Percentiles rank a stretch among this genome's conserved stretches.
Evolutionary conservation across 345 rosid species (phyloP).

Genomic region (Punica granatum): DNA sequence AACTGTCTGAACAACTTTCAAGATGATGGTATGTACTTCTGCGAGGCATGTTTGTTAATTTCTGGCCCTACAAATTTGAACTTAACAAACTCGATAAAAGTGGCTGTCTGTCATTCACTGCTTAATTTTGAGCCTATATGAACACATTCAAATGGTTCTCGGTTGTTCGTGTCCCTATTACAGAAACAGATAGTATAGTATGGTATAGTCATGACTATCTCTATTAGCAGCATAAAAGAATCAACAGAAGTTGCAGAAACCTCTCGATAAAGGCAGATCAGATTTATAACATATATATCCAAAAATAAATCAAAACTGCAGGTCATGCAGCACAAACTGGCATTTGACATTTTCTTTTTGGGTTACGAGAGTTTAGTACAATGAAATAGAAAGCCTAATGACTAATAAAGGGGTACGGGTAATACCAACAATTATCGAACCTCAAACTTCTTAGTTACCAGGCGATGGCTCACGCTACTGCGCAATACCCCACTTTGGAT

Average conservation of each 20-base stretch:
- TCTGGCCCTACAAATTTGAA: conserved; percentile 10
- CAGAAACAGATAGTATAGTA: background rate
- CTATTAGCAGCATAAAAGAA: background rate
- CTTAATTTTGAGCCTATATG: conserved; percentile 33
- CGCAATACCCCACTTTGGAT: too few relatives aligned
- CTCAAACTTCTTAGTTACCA: too few relatives aligned
- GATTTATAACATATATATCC: background rate
- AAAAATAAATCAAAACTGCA: background rate
- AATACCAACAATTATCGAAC: too few relatives aligned
- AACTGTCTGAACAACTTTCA: too few relatives aligned
- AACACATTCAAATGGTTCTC: conserved; percentile 30
- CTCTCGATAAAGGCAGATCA: background rate
- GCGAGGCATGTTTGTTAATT: too few relatives aligned
- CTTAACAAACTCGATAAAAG: conserved; percentile 60
- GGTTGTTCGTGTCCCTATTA: conserved; percentile 35
- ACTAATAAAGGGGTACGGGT: too few relatives aligned
- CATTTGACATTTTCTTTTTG: too few relatives aligned
- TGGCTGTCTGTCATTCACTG: conserved; percentile 47
- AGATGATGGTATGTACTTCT: too few relatives aligned
- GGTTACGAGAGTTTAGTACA: too few relatives aligned
- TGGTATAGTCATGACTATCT: background rate
- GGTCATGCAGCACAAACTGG: background rate
- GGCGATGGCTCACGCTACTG: too few relatives aligned
- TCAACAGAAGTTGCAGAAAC: background rate
- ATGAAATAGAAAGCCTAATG: too few relatives aligned